Evolutionary conservation across 495 filamentous ascomycete species (phyloP).

Genomic region (Penicillium waksmanii): DNA sequence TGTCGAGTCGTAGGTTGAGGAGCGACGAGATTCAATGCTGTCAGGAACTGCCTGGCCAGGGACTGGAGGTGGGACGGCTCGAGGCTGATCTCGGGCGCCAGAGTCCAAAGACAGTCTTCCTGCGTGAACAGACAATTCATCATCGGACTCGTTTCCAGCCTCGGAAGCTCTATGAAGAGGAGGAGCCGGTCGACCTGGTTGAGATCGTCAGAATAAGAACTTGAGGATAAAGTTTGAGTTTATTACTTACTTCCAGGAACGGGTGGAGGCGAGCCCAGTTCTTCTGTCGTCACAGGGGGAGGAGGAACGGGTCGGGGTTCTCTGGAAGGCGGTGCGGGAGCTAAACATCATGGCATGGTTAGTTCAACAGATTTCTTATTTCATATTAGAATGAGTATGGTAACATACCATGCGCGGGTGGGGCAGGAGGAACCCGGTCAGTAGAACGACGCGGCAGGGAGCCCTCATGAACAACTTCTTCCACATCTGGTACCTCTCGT

Average conservation of each 20-base stretch:
- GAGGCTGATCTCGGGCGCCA: conserved; percentile 20
- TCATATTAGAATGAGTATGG: background rate
- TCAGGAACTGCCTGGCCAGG: conserved; percentile 50
- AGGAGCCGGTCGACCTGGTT: conserved; percentile 61
- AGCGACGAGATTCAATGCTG: conserved; percentile 45
- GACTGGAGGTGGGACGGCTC: conserved; percentile 51
- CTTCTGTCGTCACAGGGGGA: conserved; percentile 57
- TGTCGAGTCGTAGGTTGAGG: conserved; percentile 43
- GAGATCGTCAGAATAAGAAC: conserved; percentile 33
- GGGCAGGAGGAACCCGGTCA: conserved; percentile 47
- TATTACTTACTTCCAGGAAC: conserved; percentile 67
- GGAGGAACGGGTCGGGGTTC: conserved; percentile 52
- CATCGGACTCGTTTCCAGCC: conserved; percentile 87
- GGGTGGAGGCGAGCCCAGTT: conserved; percentile 70
- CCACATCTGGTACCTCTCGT: conserved; percentile 62
- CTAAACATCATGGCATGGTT: conserved; percentile 28
- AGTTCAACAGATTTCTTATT: background rate
- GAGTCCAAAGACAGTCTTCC: conserved; percentile 48
- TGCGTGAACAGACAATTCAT: conserved; percentile 79
- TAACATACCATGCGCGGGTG: conserved; percentile 55
- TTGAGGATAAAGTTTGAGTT: conserved; percentile 9
- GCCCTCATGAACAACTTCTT: conserved; percentile 56
- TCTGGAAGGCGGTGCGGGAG: conserved; percentile 36
- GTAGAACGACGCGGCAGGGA: conserved; percentile 48
- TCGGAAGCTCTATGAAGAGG: conserved; percentile 58